These are phyloP conservation scores for Lenzites betulinus DNA, from an alignment of 768 basidiomycete genomes.

Conservation along the genomic window DNA sequence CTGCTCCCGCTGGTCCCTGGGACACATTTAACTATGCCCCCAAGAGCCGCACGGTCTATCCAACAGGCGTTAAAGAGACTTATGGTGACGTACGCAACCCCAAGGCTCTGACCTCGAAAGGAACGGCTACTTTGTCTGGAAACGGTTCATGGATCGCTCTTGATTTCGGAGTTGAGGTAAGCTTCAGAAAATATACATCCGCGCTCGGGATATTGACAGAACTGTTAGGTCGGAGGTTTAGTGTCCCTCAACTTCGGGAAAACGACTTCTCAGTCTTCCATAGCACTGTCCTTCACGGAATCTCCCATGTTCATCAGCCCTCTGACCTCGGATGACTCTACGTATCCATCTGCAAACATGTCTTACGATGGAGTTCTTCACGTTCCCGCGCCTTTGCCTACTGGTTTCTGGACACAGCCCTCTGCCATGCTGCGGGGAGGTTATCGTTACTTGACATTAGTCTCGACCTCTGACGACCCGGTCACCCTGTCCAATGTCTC, in stretches of 20 bases:
- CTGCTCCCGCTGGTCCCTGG: conserved; percentile 53
- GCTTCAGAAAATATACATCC: conserved; percentile 2
- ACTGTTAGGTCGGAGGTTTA: conserved; percentile 50
- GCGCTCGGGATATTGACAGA: not conserved
- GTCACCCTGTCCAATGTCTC: conserved; percentile 51
- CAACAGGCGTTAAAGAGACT: conserved; percentile 40
- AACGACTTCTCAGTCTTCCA: conserved; percentile 34
- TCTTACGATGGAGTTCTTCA: conserved; percentile 48
- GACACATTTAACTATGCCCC: conserved; percentile 55
- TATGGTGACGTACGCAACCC: conserved; percentile 40
- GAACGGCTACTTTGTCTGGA: conserved; percentile 41
- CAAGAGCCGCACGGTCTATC: conserved; percentile 46
- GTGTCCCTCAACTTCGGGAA: conserved; percentile 49
- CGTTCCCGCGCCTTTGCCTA: conserved; percentile 38
- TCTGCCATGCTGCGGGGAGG: conserved; percentile 48
- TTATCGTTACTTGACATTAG: conserved; percentile 54
- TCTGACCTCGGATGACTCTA: conserved; percentile 50
- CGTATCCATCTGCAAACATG: conserved; percentile 39
- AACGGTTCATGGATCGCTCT: conserved; percentile 51
- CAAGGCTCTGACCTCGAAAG: conserved; percentile 38
- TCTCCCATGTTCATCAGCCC: conserved; percentile 57
- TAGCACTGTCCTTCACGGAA: conserved; percentile 60
- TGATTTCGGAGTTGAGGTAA: conserved; percentile 57
- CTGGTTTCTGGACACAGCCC: conserved; percentile 53
- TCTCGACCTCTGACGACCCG: conserved; percentile 35